phyloP scores from a whole-genome alignment of 352 stramenopile species.

The Pythium volutum region DNA sequence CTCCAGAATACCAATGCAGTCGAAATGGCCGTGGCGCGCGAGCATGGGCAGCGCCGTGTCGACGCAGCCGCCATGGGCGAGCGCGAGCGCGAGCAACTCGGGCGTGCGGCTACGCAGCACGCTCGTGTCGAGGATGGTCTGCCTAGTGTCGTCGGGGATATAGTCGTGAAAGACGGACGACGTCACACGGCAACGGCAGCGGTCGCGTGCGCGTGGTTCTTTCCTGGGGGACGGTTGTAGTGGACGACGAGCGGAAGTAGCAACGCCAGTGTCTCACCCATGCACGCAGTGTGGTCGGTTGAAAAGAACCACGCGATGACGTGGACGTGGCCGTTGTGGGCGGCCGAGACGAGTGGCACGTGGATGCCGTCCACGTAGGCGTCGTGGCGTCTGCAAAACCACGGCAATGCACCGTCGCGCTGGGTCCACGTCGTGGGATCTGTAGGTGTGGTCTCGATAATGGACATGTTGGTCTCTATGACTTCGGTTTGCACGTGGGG shows the following conservation, averaged over 20 bases:
- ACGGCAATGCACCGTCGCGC: background rate
- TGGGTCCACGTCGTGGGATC: background rate
- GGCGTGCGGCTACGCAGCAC: background rate
- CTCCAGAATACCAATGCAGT: background rate
- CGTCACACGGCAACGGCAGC: background rate
- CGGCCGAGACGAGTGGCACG: background rate
- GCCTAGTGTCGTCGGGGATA: background rate
- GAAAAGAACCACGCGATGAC: conserved; percentile 1
- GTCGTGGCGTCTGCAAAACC: background rate
- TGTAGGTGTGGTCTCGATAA: background rate
- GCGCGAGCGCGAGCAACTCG: background rate
- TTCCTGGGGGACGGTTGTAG: background rate
- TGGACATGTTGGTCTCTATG: background rate
- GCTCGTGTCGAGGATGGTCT: background rate
- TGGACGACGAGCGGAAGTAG: background rate
- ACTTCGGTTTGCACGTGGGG: background rate
- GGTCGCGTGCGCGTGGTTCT: no score
- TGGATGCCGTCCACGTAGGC: background rate
- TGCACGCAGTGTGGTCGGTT: background rate
- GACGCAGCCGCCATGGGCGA: background rate
- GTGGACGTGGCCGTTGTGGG: background rate
- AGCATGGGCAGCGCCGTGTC: background rate
- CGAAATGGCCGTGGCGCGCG: background rate
- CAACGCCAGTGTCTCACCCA: conserved; percentile 2
- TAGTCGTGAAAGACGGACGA: background rate